Conservation (phyloP, 1,284 basidiomycete genomes). For the Trichosporon asahii region DNA sequence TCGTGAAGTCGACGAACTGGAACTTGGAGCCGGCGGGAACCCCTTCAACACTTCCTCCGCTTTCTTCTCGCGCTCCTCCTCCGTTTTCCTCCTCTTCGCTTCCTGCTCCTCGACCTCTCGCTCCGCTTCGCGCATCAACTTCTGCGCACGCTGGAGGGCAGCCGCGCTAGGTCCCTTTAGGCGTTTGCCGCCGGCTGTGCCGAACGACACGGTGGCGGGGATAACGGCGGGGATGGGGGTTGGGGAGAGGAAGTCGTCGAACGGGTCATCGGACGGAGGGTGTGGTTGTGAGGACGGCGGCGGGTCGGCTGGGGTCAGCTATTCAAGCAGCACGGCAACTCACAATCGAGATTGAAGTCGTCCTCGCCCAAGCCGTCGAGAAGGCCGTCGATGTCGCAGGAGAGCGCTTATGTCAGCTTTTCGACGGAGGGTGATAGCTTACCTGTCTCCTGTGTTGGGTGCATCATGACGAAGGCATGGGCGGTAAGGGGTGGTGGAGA, state of each 20-base stretch:
- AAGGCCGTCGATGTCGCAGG: constrained; percentile 32
- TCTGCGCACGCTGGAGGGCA: constrained; percentile 31
- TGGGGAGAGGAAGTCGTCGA: constrained; percentile 14
- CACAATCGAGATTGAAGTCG: constrained; percentile 37
- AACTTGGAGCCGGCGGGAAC: not conserved
- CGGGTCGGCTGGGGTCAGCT: not conserved
- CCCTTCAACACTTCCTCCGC: not conserved
- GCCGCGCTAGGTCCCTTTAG: constrained; percentile 32
- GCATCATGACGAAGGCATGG: constrained; percentile 1
- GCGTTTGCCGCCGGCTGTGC: constrained; percentile 30
- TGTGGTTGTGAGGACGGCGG: not conserved
- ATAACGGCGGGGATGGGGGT: constrained; percentile 16
- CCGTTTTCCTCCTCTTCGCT: constrained; percentile 12
- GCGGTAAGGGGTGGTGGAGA: not conserved
- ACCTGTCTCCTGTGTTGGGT: constrained; percentile 10
- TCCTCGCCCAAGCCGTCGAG: constrained; percentile 37
- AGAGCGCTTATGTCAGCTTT: not conserved
- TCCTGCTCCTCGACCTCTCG: constrained; percentile 22
- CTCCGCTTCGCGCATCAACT: constrained; percentile 27
- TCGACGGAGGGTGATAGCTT: too few species aligned
- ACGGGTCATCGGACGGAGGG: not conserved
- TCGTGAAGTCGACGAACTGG: not conserved
- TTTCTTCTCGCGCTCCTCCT: not conserved
- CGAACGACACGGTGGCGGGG: constrained; percentile 33
- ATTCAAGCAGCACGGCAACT: not conserved